Percentiles rank a stretch among this genome's conserved stretches.
These are phyloP conservation scores for Skeletonema grethae DNA, from an alignment of 108 stramenopile genomes.

Conservation along the genomic window DNA sequence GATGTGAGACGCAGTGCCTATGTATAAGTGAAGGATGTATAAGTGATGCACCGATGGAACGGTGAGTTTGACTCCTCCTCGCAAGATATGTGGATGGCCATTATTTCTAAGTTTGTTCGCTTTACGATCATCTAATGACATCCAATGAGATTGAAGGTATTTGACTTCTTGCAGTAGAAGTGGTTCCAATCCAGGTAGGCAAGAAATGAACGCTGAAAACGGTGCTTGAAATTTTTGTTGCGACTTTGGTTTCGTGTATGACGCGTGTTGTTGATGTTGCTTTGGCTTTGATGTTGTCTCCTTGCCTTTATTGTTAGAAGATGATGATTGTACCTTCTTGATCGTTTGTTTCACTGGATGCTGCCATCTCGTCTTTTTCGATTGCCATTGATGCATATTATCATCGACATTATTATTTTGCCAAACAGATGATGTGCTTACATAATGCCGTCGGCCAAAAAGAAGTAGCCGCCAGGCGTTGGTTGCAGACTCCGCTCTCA, in stretches of 20 bases:
- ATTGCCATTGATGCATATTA: background rate
- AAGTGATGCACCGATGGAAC: slow-evolving; percentile 41
- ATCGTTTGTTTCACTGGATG: background rate
- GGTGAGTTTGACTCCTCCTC: slow-evolving; percentile 44
- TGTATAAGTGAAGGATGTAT: slow-evolving; percentile 55
- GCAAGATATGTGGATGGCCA: slow-evolving; percentile 2
- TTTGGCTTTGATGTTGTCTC: background rate
- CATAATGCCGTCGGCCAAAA: background rate
- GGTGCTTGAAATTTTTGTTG: slow-evolving; percentile 24
- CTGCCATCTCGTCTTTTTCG: no score
- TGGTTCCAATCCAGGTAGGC: slow-evolving; percentile 73
- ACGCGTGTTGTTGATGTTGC: background rate
- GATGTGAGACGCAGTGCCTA: slow-evolving; percentile 72
- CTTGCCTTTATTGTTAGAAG: background rate
- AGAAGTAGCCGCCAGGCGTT: background rate
- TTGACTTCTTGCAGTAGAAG: slow-evolving; percentile 56
- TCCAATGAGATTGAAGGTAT: slow-evolving; percentile 36
- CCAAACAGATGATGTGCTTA: background rate
- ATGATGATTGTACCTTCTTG: background rate
- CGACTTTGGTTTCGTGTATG: background rate
- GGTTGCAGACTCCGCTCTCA: background rate
- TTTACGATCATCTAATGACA: background rate
- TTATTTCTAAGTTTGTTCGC: background rate
- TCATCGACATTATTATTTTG: background rate
- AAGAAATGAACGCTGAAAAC: slow-evolving; percentile 53